Base-by-base conservation (phyloP, 2,329 filamentous ascomycete genomes). In the Epichloe sibirici region DNA sequence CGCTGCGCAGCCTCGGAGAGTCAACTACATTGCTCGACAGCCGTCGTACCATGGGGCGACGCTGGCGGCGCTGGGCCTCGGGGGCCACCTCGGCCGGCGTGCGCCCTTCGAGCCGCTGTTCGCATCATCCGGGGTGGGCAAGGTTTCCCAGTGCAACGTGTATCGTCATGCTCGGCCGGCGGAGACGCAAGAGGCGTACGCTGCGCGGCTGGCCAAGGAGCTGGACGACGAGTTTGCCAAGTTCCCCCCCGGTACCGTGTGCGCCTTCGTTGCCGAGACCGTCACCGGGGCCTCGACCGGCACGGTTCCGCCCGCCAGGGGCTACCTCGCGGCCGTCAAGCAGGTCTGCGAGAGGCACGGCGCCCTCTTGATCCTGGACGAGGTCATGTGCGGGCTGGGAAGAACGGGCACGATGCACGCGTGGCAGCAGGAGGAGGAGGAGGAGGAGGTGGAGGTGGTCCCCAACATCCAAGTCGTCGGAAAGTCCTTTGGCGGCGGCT, bases 311-410 rank as follows among this genome's bases (percentile, higher is more conserved):
- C 61, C 79, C 0, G 66, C 76, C 0, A 61, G 64, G 1, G 78
- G 78, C 0, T 85, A 84, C 51, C 73, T 81, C 56, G 61, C 69
- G n/a, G 75, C 73, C 8, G 69, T 81, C 54, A 70, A 74, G 49
- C 61, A 64, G 0, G 68, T 85, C 0, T 83, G 81, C 61, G 69
- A 76, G 23, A 73, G 73, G 51, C 67, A 82, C 53, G 76, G 75
- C 2, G 74, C 76, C 0, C 69, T 83, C 2, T 67, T 82, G 5
- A 71, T 79, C n/a, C 56, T 79, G 0, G 78, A 81, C 52, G 75
- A 81, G 62, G 75, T 89, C 54, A 88, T 89, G 84, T 83, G 77
- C 48, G 83, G 83, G 9, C 78, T 79, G 66, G 82, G 82, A 3
- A 74, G 82, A 3, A 76, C 73, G 0, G 82, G 81, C 0, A 78